Evolutionary conservation across 2,329 filamentous ascomycete species (phyloP).

Genomic region (Xylariales sp.): DNA sequence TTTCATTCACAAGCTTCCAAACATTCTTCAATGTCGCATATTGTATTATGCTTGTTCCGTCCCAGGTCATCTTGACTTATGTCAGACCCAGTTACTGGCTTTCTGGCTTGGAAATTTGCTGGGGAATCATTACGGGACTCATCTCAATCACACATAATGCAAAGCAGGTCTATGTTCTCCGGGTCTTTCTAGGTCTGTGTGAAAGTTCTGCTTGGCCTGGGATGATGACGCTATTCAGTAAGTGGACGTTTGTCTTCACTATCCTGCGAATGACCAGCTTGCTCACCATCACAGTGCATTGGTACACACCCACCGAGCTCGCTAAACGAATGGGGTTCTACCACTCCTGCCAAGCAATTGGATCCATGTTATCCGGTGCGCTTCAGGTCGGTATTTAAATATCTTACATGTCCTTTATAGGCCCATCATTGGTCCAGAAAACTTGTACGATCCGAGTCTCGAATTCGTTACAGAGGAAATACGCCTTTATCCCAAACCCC

Average conservation of each 20-base stretch:
- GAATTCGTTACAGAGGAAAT: too few relatives aligned
- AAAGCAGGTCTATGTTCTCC: constrained; percentile 32
- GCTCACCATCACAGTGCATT: constrained; percentile 26
- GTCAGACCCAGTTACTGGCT: constrained; percentile 31
- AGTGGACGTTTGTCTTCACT: not conserved
- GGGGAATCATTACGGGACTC: constrained; percentile 29
- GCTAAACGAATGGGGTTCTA: constrained; percentile 52
- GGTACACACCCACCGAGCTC: constrained; percentile 36
- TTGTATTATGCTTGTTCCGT: constrained; percentile 30
- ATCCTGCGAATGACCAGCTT: not conserved
- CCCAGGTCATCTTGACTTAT: constrained; percentile 32
- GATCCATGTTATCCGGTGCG: constrained; percentile 49
- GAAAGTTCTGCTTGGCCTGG: constrained; percentile 37
- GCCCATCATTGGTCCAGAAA: too few relatives aligned
- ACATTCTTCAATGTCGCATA: constrained; percentile 31
- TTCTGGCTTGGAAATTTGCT: constrained; percentile 27
- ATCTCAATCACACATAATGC: constrained; percentile 27
- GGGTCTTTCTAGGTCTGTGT: constrained; percentile 35
- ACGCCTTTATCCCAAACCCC: too few relatives aligned
- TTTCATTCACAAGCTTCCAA: constrained; percentile 20
- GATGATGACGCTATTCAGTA: constrained; percentile 38
- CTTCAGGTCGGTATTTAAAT: too few relatives aligned
- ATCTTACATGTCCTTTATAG: too few relatives aligned
- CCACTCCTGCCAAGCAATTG: constrained; percentile 47
- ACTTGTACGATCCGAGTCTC: too few relatives aligned